Base-by-base conservation (phyloP, 257 asterid species). In the Knoxia roxburghii region DNA sequence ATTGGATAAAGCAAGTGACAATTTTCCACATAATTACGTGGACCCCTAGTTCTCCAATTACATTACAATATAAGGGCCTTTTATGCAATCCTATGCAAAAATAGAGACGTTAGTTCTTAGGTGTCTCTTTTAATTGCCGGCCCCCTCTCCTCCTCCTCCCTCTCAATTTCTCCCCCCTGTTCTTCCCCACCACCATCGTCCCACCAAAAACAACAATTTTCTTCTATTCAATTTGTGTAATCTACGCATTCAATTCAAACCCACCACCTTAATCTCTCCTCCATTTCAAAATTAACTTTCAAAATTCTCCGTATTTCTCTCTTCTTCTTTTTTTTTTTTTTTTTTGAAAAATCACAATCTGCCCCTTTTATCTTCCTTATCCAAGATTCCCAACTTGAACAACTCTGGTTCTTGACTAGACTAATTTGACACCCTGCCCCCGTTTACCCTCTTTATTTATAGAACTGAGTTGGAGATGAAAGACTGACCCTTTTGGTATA, bases 21-120 rank as follows among this genome's bases (percentile, higher is more conserved):
- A 65, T 49, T 49, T 66, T 51, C 61, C 51, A 66, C 73, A 18
- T 43, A 40, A 45, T 4, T 7, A 3, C 8, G 49, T 55, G 65
- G 56, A 30, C 33, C 43, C 64, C 0, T 5, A 41, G 37, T 32
- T 57, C 12, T 10, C 17, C 46, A 72, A 66, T 43, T 35, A 24
- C 53, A 2, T 23, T 6, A n/a, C 21, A 17, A 1, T 15, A 5
- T 6, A 13, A 48, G 77, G 76, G 68, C 53, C 8, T 56, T 26
- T 37, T 60, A 7, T 17, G 67, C 62, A 55, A 72, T 48, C 23
- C n/a, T 1, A 50, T 17, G 0, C 27, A 46, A n/a, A 61, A 68
- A 73, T 41, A 61, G 69, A 67, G 77, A 73, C 77, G 77, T 67
- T 67, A n/a, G 61, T 68, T 41, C 65, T 39, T 52, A 73, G 73